Percentiles rank a stretch among this genome's conserved stretches.
Evolutionary conservation across 2,329 filamentous ascomycete genomes (phyloP).

Genomic region (Calonectria pteridis): DNA sequence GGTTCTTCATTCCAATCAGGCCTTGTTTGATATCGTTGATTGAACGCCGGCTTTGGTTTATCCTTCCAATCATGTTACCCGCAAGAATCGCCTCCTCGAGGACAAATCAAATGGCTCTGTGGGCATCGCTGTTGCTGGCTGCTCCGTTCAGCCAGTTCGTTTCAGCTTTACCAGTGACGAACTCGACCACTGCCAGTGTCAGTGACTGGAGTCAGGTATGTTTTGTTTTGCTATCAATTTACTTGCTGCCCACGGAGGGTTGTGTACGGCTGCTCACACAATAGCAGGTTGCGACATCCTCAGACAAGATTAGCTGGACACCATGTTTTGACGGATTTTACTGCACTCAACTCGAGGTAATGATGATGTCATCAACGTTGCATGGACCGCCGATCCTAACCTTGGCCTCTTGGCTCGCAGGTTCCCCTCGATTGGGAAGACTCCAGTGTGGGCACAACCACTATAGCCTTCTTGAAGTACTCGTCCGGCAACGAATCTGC

Average conservation of each 20-base stretch:
- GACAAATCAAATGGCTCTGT: background rate
- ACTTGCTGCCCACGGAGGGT: too few species aligned
- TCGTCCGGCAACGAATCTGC: background rate
- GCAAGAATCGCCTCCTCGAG: background rate
- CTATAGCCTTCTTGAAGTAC: background rate
- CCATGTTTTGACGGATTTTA: background rate
- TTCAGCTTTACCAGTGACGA: background rate
- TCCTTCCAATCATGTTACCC: background rate
- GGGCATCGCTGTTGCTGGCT: background rate
- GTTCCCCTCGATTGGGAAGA: constrained; percentile 8
- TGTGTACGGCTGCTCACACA: background rate
- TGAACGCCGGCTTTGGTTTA: background rate
- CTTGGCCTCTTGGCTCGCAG: background rate
- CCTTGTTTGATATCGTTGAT: background rate
- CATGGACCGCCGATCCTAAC: constrained; percentile 1
- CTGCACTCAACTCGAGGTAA: background rate
- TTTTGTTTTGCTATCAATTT: too few species aligned
- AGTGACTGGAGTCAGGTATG: background rate
- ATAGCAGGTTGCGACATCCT: background rate
- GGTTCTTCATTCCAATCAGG: background rate
- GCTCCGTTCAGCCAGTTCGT: background rate
- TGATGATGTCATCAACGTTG: background rate
- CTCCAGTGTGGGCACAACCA: background rate
- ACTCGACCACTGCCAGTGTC: background rate
- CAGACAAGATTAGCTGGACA: constrained; percentile 5